phyloP scores from a whole-genome alignment of 208 protist species.

The Trypanosoma avium region DNA sequence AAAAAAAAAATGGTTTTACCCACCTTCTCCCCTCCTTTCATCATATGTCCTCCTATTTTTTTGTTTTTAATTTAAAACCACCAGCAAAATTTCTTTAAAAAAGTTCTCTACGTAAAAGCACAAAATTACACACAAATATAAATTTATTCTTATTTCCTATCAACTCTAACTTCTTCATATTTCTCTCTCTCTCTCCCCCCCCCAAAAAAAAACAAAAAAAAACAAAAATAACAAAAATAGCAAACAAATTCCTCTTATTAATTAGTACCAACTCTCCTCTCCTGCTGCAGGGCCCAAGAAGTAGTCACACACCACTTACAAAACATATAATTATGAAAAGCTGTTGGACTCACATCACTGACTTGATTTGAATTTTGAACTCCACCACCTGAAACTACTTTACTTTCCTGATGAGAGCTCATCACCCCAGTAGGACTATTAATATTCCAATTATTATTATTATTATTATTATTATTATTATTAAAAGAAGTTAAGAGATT shows the following conservation, averaged over 20 bases:
- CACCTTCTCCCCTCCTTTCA: neutral
- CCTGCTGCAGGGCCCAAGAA: conserved; percentile 26
- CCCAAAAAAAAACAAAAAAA: neutral
- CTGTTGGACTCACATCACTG: conserved; percentile 32
- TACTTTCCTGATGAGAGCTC: too few relatives aligned
- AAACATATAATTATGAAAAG: conserved; percentile 39
- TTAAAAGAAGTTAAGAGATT: neutral
- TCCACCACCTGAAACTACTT: too few relatives aligned
- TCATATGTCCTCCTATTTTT: too few relatives aligned
- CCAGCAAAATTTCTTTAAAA: too few relatives aligned
- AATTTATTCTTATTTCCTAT: too few relatives aligned
- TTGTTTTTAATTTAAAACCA: neutral
- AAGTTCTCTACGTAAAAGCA: too few relatives aligned
- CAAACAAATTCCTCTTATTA: neutral
- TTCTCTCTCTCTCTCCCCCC: too few relatives aligned
- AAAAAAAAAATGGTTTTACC: neutral
- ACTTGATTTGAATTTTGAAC: too few relatives aligned
- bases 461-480: neutral
- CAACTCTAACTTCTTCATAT: too few relatives aligned
- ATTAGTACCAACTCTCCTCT: neutral
- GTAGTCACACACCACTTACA: conserved; percentile 40
- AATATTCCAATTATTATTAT: neutral
- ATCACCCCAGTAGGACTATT: too few relatives aligned
- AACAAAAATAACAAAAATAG: too few relatives aligned
- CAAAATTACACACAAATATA: too few relatives aligned